These are phyloP conservation scores for Penicillium sp. DNA, from an alignment of 2,329 filamentous ascomycete species.

Conservation along the genomic window DNA sequence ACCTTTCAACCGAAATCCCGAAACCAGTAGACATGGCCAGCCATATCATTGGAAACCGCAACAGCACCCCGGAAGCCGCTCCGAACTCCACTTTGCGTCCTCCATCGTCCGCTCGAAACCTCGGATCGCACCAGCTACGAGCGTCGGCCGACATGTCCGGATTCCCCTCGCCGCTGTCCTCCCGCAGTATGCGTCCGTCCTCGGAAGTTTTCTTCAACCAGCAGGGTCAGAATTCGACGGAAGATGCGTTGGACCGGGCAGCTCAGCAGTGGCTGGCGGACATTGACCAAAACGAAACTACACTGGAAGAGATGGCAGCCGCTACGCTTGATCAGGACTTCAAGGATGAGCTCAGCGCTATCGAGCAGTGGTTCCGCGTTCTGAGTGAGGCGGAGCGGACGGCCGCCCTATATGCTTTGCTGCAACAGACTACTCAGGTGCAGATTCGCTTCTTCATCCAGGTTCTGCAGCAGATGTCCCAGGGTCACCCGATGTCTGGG, in stretches of 20 bases:
- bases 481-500: slow-evolving; percentile 95
- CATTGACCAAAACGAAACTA: slow-evolving; percentile 99
- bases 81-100: slow-evolving; percentile 78
- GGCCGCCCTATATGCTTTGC: slow-evolving; percentile 87
- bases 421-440: slow-evolving; percentile 98
- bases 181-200: slow-evolving; percentile 81
- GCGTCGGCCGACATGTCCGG: slow-evolving; percentile 95
- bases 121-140: slow-evolving; percentile 82
- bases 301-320: slow-evolving; percentile 96
- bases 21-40: slow-evolving; percentile 53
- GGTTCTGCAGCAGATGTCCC: slow-evolving; percentile 97
- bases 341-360: slow-evolving; percentile 97
- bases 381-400: slow-evolving; percentile 95
- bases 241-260: slow-evolving; percentile 89
- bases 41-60: slow-evolving; percentile 77
- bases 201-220: slow-evolving; percentile 91
- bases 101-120: slow-evolving; percentile 76
- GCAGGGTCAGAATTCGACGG: slow-evolving; percentile 65
- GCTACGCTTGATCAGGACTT: slow-evolving; percentile 99
- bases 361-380: slow-evolving; percentile 99
- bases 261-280: slow-evolving; percentile 99
- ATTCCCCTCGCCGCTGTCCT: slow-evolving; percentile 69
- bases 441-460: slow-evolving; percentile 99
- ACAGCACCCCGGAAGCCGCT: slow-evolving; percentile 87
- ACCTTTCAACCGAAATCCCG: slow-evolving; percentile 12